Evolutionary conservation across 164 flowering plant species (phyloP).

Genomic region (Annona cherimola): DNA sequence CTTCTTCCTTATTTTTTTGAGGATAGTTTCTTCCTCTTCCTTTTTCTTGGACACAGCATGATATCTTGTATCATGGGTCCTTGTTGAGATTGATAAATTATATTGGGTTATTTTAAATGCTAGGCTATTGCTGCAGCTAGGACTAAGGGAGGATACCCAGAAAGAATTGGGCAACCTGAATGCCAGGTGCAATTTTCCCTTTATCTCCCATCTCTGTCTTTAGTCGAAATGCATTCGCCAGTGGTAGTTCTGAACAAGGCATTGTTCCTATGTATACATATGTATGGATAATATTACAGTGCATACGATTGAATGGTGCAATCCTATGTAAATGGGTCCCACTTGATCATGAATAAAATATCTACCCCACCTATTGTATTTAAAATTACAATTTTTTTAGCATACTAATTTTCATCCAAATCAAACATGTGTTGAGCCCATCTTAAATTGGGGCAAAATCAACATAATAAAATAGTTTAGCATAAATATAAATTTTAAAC

Average conservation of each 20-base stretch:
- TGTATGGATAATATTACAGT: too few relatives aligned
- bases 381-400: too few relatives aligned
- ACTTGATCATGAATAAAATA: too few relatives aligned
- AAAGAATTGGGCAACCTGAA: slow-evolving; percentile 93
- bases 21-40: neutral
- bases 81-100: slow-evolving; percentile 8
- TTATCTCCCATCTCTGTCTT: neutral
- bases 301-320: too few relatives aligned
- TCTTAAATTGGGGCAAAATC: too few relatives aligned
- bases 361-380: too few relatives aligned
- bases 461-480: too few relatives aligned
- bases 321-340: too few relatives aligned
- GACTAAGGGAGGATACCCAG: slow-evolving; percentile 91
- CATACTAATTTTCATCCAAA: too few relatives aligned
- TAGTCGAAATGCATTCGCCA: neutral
- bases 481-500: too few relatives aligned
- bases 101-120: slow-evolving; percentile 12
- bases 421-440: too few relatives aligned
- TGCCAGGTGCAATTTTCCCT: slow-evolving; percentile 64
- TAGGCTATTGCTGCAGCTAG: slow-evolving; percentile 88
- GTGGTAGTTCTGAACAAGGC: neutral
- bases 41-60: neutral
- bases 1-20: neutral
- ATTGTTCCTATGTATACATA: too few relatives aligned
- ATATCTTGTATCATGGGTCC: neutral